Evolutionary conservation across 805 yeast species (phyloP), one percentile per base, ranked within the genome.

Genomic region (Metschnikowia amazonensis): DNA sequence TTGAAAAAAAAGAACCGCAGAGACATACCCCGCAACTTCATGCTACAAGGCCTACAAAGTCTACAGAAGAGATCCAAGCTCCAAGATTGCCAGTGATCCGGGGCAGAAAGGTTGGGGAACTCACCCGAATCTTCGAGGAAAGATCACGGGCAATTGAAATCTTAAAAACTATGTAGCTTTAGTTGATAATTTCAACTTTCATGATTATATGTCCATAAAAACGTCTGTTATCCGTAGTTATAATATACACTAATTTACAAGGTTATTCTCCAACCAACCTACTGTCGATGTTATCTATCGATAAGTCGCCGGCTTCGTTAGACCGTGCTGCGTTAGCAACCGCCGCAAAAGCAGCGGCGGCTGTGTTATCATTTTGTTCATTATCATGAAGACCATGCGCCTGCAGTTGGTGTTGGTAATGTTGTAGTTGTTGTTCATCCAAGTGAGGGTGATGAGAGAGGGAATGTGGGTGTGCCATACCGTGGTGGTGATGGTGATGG

Each of bases 41-140:
- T 6, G 24, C 35, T 3, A 14, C n/a, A n/a, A n/a, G n/a, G n/a
- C n/a, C n/a, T n/a, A 38, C 13, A 36, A 28, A 21, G n/a, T 10
- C 29, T 4, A 13, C 29, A 14, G 38, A 23, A 24, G 29, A 28
- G 5, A n/a, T 37, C 34, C 41, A 21, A 29, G n/a, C 35, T 10
- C 47, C 44, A 5, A 63, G 60, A 38, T 63, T 62, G 45, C 75
- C 75, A 5, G 79, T 79, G 5, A 69, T 76, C 10, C 59, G 81
- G 14, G 82, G 80, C 10, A 69, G 77, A 43, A 79, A 78, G 60
- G 88, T 83, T 1, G 77, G 81, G 10, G 81, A 77, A 56, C 65
- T 83, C 47, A 84, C 88, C 1, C 75, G 73, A 47, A 61, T 82
- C 32, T 83, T 79, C 52, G 89, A 83, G 57, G 86, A 82, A 57